Base-by-base conservation (phyloP, 2,329 filamentous ascomycete species). In the Penicillium sclerotiorum region DNA sequence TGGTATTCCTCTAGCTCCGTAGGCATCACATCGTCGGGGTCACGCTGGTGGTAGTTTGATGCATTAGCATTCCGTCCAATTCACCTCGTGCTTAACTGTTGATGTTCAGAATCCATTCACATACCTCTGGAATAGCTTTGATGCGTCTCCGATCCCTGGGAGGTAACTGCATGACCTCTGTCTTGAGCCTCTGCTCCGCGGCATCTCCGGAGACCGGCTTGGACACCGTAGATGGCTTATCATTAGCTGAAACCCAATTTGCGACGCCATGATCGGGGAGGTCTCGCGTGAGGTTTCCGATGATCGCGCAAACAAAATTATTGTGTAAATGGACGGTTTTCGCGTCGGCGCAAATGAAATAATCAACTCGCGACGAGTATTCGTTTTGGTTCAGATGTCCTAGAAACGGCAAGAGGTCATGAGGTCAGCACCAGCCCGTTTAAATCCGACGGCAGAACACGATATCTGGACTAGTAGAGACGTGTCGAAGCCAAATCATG, bases 141-240 rank as follows among this genome's bases (percentile, higher is more conserved):
- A 84, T 67, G 49, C 84, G 73, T 58, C 82, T 77, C 53, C 84
- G 72, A 63, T 86, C 84, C 52, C 83, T 69, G 2, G 82, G 75
- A 39, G 79, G 80, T 37, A 86, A 65, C 47, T 80, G 77, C 83
- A 86, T 87, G 12, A 85, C 77, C 69, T 87, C 84, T 22, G 77
- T 77, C 70, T 85, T 86, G 42, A 86, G 68, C 55, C 83, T 69
- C 66, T 85, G 83, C 64, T 86, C 83, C 35, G 79, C 78, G 47
- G 80, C 80, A 72, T 86, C 83, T 40, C 81, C 81, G 17, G 78
- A 77, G 27, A 76, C 73, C 12, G 78, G 77, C 59, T 79, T 79
- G 9, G 73, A 74, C 30, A 77, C 67, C 45, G 74, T 65, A 8
- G 73, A 74, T 13, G 76, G 73, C 60, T 79, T 79, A 64, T 79